Percentiles rank a stretch among this genome's conserved stretches.
Evolutionary conservation across 2,329 filamentous ascomycete genomes (phyloP).

Genomic region (Teratosphaeria zuluensis): DNA sequence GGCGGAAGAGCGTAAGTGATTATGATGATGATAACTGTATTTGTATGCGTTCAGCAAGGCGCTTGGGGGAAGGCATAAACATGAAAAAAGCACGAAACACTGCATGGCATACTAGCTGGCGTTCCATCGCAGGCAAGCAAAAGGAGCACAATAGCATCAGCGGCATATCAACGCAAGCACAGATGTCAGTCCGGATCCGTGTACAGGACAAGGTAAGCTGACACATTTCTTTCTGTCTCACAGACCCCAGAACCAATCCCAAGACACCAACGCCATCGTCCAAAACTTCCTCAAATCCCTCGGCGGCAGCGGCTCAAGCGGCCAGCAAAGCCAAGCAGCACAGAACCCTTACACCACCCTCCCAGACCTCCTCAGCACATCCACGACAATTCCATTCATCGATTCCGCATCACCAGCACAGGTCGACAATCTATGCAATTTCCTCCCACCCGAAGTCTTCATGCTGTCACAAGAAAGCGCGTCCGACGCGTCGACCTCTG

Average conservation of each 20-base stretch:
- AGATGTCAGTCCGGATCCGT: not conserved
- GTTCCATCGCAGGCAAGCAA: not conserved
- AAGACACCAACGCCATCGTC: constrained; percentile 67
- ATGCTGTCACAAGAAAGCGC: constrained; percentile 60
- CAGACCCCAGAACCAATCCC: constrained; percentile 37
- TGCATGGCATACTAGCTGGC: not conserved
- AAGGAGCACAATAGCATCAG: not conserved
- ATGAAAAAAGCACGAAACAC: not conserved
- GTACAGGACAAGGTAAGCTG: constrained; percentile 12
- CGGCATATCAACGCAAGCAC: not conserved
- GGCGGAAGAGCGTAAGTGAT: constrained; percentile 97
- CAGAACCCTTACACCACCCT: constrained; percentile 71
- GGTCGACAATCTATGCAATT: constrained; percentile 64
- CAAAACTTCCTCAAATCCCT: constrained; percentile 84
- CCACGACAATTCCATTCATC: constrained; percentile 68
- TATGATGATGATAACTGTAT: not conserved
- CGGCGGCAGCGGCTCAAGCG: constrained; percentile 29
- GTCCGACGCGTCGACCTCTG: constrained; percentile 48
- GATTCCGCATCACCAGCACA: constrained; percentile 54
- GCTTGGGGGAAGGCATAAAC: not conserved
- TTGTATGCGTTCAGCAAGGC: constrained; percentile 6
- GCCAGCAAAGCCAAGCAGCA: constrained; percentile 30
- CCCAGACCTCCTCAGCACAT: constrained; percentile 70
- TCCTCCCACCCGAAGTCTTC: constrained; percentile 69
- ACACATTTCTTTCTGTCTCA: constrained; percentile 12